phyloP scores from a whole-genome alignment of 805 yeast genomes.

The Brettanomyces custersianus region DNA sequence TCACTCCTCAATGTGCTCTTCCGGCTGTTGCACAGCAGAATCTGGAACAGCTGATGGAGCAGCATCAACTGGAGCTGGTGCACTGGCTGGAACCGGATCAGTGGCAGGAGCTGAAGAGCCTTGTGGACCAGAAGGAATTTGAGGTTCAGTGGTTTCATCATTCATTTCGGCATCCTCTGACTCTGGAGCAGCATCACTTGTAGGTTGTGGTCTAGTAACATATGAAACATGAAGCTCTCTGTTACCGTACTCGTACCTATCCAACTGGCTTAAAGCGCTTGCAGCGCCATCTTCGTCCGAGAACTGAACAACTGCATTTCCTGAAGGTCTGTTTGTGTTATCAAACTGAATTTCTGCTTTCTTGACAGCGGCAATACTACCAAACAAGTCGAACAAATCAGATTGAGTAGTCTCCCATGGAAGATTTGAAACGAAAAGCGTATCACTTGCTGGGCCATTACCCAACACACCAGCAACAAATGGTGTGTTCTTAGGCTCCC shows the following conservation, averaged over 20 bases:
- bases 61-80: constrained; percentile 2
- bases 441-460: constrained; percentile 49
- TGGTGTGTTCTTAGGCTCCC: constrained; percentile 31
- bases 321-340: constrained; percentile 59
- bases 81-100: background rate
- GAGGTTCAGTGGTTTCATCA: constrained; percentile 1
- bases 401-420: constrained; percentile 86
- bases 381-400: constrained; percentile 79
- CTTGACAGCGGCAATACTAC: constrained; percentile 67
- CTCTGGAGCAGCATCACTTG: background rate
- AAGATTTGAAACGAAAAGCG: constrained; percentile 65
- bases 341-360: constrained; percentile 69
- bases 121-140: constrained; percentile 1
- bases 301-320: constrained; percentile 80
- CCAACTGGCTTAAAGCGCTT: constrained; percentile 62
- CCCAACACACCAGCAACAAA: constrained; percentile 63
- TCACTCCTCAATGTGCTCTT: constrained; percentile 8
- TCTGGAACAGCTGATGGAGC: background rate
- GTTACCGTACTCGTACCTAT: constrained; percentile 79
- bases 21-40: constrained; percentile 1
- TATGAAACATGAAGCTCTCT: constrained; percentile 61
- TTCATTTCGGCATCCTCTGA: background rate
- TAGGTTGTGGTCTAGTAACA: constrained; percentile 32
- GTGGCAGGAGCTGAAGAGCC: background rate
- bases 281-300: constrained; percentile 60